Evolutionary conservation across 352 stramenopile species (phyloP).

Genomic region (Pythium utonaiense): DNA sequence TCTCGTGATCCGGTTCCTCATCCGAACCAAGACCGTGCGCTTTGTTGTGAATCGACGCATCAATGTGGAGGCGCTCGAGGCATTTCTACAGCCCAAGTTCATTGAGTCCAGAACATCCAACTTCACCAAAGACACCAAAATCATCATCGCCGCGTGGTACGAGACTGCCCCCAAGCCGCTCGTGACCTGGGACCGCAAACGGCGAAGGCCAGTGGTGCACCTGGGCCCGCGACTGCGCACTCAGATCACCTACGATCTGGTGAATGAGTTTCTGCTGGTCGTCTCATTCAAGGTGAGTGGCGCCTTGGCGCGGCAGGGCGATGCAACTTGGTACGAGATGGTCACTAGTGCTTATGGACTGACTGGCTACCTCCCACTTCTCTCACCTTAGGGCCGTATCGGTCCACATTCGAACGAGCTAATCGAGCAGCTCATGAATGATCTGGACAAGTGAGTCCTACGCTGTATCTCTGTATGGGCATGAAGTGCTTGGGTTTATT

Average conservation of each 20-base stretch:
- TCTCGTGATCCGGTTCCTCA: constrained; percentile 36
- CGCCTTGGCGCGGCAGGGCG: too few relatives aligned
- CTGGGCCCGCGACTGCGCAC: constrained; percentile 42
- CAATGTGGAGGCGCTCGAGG: constrained; percentile 57
- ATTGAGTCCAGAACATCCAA: constrained; percentile 83
- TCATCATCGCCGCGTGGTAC: constrained; percentile 89
- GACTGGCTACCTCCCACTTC: background rate
- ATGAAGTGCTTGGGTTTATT: background rate
- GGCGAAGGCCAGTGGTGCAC: constrained; percentile 25
- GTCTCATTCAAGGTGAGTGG: constrained; percentile 51
- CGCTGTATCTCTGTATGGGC: background rate
- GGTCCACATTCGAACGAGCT: constrained; percentile 29
- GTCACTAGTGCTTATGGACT: background rate
- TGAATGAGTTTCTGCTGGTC: constrained; percentile 47
- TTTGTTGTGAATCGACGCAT: constrained; percentile 40
- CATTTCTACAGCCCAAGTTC: constrained; percentile 35
- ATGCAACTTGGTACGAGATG: too few relatives aligned
- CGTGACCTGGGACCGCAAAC: constrained; percentile 25
- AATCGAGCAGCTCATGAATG: constrained; percentile 35
- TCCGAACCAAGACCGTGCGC: constrained; percentile 37
- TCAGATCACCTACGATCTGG: constrained; percentile 59
- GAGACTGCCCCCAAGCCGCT: constrained; percentile 44
- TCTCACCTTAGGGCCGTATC: constrained; percentile 25
- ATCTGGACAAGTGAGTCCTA: constrained; percentile 49
- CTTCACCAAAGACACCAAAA: constrained; percentile 67